Percentiles rank a stretch among this genome's conserved stretches.
phyloP scores from a whole-genome alignment of 23 red algal species.

The Gracilaria domingensis region DNA sequence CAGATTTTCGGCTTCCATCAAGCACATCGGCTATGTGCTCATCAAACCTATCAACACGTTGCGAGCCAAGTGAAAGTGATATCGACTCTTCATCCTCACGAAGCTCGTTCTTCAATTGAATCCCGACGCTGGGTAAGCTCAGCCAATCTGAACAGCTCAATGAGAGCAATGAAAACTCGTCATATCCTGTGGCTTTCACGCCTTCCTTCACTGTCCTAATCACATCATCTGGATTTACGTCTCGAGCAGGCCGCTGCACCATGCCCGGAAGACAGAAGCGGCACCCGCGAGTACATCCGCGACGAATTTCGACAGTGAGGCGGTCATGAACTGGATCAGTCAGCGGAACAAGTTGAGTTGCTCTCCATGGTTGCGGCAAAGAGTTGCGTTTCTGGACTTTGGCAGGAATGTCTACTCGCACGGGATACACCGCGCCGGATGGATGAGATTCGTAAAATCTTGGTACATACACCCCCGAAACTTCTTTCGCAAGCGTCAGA shows the following conservation, averaged over 20 bases:
- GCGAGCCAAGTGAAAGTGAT: constrained; percentile 69
- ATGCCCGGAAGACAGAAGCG: constrained; percentile 86
- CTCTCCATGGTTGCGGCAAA: constrained; percentile 75
- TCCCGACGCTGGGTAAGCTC: constrained; percentile 72
- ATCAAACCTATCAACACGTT: constrained; percentile 84
- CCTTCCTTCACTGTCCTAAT: constrained; percentile 68
- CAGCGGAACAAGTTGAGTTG: constrained; percentile 73
- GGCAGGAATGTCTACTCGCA: constrained; percentile 62
- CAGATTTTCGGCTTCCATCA: constrained; percentile 55
- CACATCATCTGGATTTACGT: constrained; percentile 70
- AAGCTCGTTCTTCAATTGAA: constrained; percentile 82
- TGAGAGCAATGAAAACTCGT: constrained; percentile 78
- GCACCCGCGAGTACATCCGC: constrained; percentile 83
- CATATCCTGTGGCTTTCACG: constrained; percentile 74
- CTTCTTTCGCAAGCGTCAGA: constrained; percentile 62
- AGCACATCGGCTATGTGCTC: constrained; percentile 66
- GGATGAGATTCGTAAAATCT: constrained; percentile 60
- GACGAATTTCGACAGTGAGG: constrained; percentile 74
- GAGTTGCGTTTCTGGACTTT: constrained; percentile 59
- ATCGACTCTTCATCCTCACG: constrained; percentile 54
- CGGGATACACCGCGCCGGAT: constrained; percentile 50
- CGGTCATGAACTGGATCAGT: constrained; percentile 79
- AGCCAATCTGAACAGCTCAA: constrained; percentile 84
- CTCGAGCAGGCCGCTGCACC: constrained; percentile 79
- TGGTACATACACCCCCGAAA: constrained; percentile 81